Conservation (phyloP, 2,329 filamentous ascomycete species). For the Aspergillus sp. region DNA sequence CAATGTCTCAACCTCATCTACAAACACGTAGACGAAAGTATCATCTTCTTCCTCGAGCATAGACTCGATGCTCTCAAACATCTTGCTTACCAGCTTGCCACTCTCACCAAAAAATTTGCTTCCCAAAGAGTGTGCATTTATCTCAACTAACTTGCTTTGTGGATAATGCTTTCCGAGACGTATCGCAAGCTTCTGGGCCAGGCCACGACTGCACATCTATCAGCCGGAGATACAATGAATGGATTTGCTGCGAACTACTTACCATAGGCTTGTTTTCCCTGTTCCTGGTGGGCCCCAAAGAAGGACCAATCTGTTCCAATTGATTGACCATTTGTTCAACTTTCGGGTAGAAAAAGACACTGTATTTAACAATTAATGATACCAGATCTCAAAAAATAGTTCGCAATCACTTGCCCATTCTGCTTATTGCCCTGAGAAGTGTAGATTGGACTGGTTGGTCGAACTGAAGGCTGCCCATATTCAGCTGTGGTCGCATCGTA, state of each 20-base stretch:
- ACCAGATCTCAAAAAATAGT: background rate
- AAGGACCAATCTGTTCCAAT: conserved; percentile 58
- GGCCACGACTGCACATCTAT: conserved; percentile 27
- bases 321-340: conserved; percentile 34
- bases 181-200: conserved; percentile 48
- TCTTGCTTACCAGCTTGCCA: conserved; percentile 38
- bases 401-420: conserved; percentile 27
- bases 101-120: conserved; percentile 48
- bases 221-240: background rate
- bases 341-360: conserved; percentile 27
- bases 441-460: conserved; percentile 37
- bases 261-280: conserved; percentile 64
- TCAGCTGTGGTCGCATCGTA: background rate
- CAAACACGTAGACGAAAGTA: conserved; percentile 41
- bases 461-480: conserved; percentile 34
- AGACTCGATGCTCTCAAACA: conserved; percentile 39
- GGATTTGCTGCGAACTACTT: background rate
- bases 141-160: conserved; percentile 38
- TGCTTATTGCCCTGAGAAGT: conserved; percentile 36
- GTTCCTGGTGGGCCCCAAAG: conserved; percentile 93
- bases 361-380: conserved; percentile 6
- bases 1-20: conserved; percentile 49
- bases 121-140: conserved; percentile 43
- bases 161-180: conserved; percentile 39
- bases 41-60: conserved; percentile 33